Evolutionary conservation across 139 green algal species (phyloP).

Genomic region (Chlorella sorokiniana): DNA sequence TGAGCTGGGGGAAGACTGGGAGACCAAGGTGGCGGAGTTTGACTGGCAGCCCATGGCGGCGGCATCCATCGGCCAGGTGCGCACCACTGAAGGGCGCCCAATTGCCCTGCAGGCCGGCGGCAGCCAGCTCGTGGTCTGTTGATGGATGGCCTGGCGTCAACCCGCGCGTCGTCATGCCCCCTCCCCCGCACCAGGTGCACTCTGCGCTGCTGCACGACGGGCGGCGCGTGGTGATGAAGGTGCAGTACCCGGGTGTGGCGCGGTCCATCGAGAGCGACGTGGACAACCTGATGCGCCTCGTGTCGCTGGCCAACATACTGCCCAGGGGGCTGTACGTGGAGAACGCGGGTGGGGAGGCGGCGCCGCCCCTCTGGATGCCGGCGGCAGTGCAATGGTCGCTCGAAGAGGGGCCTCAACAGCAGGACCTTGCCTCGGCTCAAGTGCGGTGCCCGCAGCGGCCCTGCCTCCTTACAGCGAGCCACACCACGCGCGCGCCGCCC

Average conservation of each 20-base stretch:
- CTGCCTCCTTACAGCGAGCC: too few relatives aligned
- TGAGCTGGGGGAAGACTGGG: slow-evolving; percentile 83
- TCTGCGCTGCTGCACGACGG: slow-evolving; percentile 73
- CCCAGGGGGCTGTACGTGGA: slow-evolving; percentile 90
- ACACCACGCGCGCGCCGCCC: neutral
- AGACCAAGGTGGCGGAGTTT: slow-evolving; percentile 69
- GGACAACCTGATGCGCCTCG: slow-evolving; percentile 93
- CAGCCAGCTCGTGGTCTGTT: too few relatives aligned
- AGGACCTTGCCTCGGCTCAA: too few relatives aligned
- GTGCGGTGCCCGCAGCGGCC: too few relatives aligned
- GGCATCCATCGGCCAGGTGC: slow-evolving; percentile 84
- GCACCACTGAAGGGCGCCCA: neutral
- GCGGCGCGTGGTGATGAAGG: slow-evolving; percentile 82
- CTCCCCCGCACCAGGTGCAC: slow-evolving; percentile 72
- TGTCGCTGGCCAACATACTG: slow-evolving; percentile 83
- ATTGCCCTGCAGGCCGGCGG: neutral
- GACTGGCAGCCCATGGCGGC: slow-evolving; percentile 84
- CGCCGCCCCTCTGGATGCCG: too few relatives aligned
- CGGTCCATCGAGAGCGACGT: slow-evolving; percentile 91
- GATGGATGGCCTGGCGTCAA: too few relatives aligned
- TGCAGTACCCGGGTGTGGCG: slow-evolving; percentile 91
- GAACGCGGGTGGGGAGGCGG: slow-evolving; percentile 59
- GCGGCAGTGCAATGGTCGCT: too few relatives aligned
- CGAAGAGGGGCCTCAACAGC: too few relatives aligned
- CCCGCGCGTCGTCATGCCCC: too few relatives aligned